A percentile compares a stretch with the other conserved stretches of the same genome.
These are phyloP conservation scores for Geotrichum carabidarum DNA, from an alignment of 1,139 yeast species.

Conservation along the genomic window DNA sequence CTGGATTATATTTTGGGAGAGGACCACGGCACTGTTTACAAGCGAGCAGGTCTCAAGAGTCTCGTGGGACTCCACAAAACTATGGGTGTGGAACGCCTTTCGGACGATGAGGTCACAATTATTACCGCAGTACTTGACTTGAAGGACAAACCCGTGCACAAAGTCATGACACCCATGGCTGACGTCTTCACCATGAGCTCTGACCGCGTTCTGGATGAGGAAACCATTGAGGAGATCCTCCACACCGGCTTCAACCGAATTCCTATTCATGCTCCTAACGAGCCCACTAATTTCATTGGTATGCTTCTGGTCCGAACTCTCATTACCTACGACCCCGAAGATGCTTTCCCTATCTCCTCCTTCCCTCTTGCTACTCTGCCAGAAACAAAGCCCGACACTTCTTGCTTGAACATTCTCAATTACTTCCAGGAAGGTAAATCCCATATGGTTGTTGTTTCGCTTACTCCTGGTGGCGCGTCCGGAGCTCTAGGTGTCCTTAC, in stretches of 20 bases:
- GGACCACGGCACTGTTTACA: conserved; percentile 93
- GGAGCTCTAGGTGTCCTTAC: conserved; percentile 93
- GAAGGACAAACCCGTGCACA: conserved; percentile 81
- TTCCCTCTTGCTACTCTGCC: conserved; percentile 96
- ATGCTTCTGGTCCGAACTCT: conserved; percentile 89
- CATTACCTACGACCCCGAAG: conserved; percentile 95
- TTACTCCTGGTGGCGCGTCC: conserved; percentile 75
- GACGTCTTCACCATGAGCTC: conserved; percentile 87
- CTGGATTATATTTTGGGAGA: conserved; percentile 84
- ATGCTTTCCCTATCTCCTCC: conserved; percentile 83
- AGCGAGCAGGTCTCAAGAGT: conserved; percentile 87
- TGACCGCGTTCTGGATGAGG: conserved; percentile 76
- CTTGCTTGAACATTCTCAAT: conserved; percentile 87
- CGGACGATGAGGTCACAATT: conserved; percentile 93
- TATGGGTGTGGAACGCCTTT: conserved; percentile 79
- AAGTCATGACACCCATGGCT: conserved; percentile 91
- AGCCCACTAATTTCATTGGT: conserved; percentile 87
- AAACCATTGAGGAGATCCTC: conserved; percentile 80
- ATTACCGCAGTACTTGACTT: conserved; percentile 89
- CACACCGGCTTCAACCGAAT: conserved; percentile 93
- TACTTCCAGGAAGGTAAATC: conserved; percentile 97
- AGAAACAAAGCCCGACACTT: conserved; percentile 85
- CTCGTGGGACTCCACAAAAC: conserved; percentile 88
- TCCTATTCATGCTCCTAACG: conserved; percentile 89
- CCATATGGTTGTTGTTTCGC: conserved; percentile 92